Evolutionary conservation across 768 basidiomycete species (phyloP).

Genomic region (Tulasnella sp.): DNA sequence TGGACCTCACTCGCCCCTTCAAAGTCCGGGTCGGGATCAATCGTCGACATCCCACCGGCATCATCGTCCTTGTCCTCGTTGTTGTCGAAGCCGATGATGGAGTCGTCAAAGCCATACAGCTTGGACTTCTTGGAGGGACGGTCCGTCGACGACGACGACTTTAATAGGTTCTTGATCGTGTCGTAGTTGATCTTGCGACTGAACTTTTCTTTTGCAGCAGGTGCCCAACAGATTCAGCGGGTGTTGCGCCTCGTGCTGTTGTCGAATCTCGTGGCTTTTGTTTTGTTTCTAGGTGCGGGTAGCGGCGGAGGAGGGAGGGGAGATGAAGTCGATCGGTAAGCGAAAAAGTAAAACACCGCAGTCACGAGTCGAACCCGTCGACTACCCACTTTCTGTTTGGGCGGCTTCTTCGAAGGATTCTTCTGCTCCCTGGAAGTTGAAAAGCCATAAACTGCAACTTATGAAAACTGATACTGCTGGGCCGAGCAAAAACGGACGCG

Average conservation of each 20-base stretch:
- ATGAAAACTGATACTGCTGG: no score
- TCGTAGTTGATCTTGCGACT: constrained; percentile 94
- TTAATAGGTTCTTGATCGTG: constrained; percentile 74
- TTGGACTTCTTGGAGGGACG: neutral
- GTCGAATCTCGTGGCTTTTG: constrained; percentile 69
- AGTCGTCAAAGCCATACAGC: neutral
- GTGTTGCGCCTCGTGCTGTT: constrained; percentile 62
- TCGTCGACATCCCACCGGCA: constrained; percentile 17
- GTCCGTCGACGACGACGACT: neutral
- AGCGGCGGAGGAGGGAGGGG: neutral
- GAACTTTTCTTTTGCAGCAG: constrained; percentile 77
- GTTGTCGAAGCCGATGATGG: constrained; percentile 26
- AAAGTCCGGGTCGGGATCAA: neutral
- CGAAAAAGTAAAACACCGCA: constrained; percentile 8
- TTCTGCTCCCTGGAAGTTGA: no score
- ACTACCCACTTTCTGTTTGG: constrained; percentile 33
- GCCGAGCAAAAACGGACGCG: no score
- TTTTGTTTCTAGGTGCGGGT: constrained; percentile 57
- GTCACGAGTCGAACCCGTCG: constrained; percentile 49
- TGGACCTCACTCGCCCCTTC: neutral
- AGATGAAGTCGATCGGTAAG: constrained; percentile 21
- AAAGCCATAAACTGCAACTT: no score
- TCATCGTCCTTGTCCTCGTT: constrained; percentile 30
- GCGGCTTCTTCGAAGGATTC: constrained; percentile 52
- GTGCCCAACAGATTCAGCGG: constrained; percentile 71